Evolutionary conservation across 2,329 filamentous ascomycete species (phyloP).

Genomic region (Aspergillus bombycis): DNA sequence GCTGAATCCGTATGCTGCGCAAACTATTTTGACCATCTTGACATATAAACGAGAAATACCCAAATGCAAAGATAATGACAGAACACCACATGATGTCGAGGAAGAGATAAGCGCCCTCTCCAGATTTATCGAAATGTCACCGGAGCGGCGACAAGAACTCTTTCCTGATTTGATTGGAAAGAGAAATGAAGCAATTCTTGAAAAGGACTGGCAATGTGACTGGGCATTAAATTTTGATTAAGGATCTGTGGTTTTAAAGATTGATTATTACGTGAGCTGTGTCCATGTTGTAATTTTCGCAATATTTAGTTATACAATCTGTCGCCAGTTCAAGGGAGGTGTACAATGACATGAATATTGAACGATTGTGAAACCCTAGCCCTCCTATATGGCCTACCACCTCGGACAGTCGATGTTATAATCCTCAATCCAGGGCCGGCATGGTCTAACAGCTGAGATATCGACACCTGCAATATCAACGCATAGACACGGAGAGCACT

Average conservation of each 20-base stretch:
- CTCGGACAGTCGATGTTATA: not conserved
- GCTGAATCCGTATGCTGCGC: constrained; percentile 73
- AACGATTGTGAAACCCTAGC: not conserved
- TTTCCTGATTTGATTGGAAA: constrained; percentile 62
- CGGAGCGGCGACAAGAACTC: constrained; percentile 49
- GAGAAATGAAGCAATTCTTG: constrained; percentile 55
- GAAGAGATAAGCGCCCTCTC: constrained; percentile 7
- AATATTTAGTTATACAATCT: not conserved
- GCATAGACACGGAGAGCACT: not conserved
- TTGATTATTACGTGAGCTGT: not conserved
- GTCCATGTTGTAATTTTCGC: not conserved
- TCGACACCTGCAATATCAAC: not conserved
- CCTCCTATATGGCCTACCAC: not conserved
- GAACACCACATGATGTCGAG: not conserved
- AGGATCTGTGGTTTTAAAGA: not conserved
- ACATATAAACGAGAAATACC: constrained; percentile 22
- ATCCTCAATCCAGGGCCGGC: not conserved
- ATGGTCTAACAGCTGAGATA: not conserved
- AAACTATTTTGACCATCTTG: constrained; percentile 56
- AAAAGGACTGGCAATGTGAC: constrained; percentile 52
- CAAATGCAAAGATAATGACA: not conserved
- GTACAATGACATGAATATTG: not conserved
- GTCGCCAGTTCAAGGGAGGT: not conserved
- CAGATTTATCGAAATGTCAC: constrained; percentile 62
- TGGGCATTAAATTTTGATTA: constrained; percentile 26